These are phyloP conservation scores for Mycena crocata DNA, from an alignment of 768 basidiomycete genomes.

Conservation along the genomic window DNA sequence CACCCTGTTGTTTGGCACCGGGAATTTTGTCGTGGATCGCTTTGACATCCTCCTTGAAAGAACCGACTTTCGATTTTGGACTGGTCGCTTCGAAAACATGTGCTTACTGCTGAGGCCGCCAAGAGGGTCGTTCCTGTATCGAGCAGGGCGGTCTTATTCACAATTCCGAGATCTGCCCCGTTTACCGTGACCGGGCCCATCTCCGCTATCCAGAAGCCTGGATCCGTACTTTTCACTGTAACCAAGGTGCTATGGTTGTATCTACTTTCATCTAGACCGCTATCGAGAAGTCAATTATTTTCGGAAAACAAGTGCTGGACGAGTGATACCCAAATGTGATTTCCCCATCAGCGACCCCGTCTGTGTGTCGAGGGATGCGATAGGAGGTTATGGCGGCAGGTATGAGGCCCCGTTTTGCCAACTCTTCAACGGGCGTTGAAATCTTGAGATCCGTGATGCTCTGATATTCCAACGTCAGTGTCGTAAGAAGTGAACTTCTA, in stretches of 20 bases:
- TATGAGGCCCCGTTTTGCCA: constrained; percentile 62
- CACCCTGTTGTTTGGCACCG: background rate
- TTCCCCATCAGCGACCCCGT: constrained; percentile 65
- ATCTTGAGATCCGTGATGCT: constrained; percentile 63
- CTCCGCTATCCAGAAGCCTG: constrained; percentile 73
- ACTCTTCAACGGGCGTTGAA: constrained; percentile 66
- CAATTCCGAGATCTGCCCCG: background rate
- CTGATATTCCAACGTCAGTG: constrained; percentile 37
- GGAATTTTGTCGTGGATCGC: constrained; percentile 3
- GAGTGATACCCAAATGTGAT: constrained; percentile 75
- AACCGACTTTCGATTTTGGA: too few species aligned
- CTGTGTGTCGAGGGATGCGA: constrained; percentile 72
- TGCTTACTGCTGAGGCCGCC: background rate
- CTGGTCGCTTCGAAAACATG: too few species aligned
- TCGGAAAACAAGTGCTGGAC: background rate
- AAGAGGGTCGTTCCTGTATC: background rate
- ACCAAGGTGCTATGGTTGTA: constrained; percentile 69
- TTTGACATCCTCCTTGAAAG: constrained; percentile 1
- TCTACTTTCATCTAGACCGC: constrained; percentile 74
- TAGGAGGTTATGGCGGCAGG: constrained; percentile 68
- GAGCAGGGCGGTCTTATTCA: background rate
- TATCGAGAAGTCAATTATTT: constrained; percentile 12
- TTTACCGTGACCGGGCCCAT: background rate
- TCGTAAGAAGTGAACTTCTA: background rate
- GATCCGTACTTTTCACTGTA: constrained; percentile 70